These are phyloP conservation scores for Diplodia seriata DNA, from an alignment of 2,329 filamentous ascomycete genomes.

Conservation along the genomic window DNA sequence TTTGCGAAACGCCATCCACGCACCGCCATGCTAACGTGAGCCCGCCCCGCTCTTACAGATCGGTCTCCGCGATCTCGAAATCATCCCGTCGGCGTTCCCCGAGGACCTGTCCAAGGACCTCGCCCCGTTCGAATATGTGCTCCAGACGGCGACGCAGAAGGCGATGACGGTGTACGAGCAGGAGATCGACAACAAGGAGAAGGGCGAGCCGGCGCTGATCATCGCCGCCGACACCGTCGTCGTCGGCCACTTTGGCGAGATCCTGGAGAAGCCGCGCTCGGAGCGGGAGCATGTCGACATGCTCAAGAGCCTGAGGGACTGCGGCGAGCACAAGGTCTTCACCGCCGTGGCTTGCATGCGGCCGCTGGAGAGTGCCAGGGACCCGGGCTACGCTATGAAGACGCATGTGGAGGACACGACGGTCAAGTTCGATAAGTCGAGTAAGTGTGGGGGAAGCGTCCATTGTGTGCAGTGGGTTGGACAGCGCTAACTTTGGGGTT, in stretches of 20 bases:
- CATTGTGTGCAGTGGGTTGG: neutral
- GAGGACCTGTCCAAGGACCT: constrained; percentile 85
- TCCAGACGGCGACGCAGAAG: constrained; percentile 84
- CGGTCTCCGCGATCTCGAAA: constrained; percentile 80
- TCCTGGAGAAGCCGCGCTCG: constrained; percentile 88
- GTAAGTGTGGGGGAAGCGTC: constrained; percentile 37
- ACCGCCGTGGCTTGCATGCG: constrained; percentile 86
- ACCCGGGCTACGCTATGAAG: constrained; percentile 85
- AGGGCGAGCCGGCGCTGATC: constrained; percentile 80
- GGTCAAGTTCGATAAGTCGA: constrained; percentile 79
- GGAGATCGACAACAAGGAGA: constrained; percentile 62
- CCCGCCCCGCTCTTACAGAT: constrained; percentile 60
- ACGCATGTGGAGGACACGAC: constrained; percentile 86
- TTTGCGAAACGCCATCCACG: too few species aligned
- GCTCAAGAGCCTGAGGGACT: constrained; percentile 82
- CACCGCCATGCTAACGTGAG: neutral
- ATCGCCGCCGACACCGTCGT: constrained; percentile 93
- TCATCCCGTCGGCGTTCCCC: constrained; percentile 80
- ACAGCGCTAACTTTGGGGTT: neutral
- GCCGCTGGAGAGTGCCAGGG: constrained; percentile 77
- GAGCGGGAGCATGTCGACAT: constrained; percentile 84
- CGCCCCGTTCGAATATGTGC: constrained; percentile 87
- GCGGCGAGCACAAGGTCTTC: constrained; percentile 78
- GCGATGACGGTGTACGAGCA: constrained; percentile 73
- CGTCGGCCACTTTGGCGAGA: constrained; percentile 73